Evolutionary conservation across 441 rosid genomes (phyloP), one percentile per base, ranked within the genome.

Genomic region (Viola pubescens): DNA sequence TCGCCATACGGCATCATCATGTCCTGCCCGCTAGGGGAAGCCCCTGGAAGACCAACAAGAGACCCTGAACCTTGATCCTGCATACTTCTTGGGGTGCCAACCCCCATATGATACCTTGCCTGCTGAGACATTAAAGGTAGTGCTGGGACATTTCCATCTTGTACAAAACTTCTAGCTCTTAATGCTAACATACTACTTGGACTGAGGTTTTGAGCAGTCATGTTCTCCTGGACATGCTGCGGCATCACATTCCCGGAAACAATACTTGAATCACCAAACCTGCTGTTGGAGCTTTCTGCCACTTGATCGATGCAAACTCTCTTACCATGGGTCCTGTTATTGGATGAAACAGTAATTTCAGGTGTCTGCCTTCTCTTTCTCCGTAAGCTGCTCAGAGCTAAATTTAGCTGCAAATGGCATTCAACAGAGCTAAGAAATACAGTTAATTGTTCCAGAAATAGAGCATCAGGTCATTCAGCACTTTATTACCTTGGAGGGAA

Each of bases 341-440:
- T 81, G 56, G 90, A 77, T 56, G 82, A 73, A 55, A 79, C 88
- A 37, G 86, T 70, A 50, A 82, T 75, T 71, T 86, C 96, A 38
- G 82, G 72, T 68, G 75, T 75, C 78, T 83, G 80, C 72, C 88
- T 83, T 77, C 97, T 82, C 80, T 84, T 94, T 70, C 74, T 83
- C 63, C 88, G 79, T 66, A 81, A 60, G 68, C 79, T 73, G 66
- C 78, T 80, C 64, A 82, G 70, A 61, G 76, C 78, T 66, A 90
- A 77, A 69, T 88, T 70, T 53, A 94, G 97, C 99, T 94, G 82
- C 74, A 75, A 58, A 71, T 39, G 60, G 64, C 54, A 57, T 59
- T 52, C 62, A 61, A 12, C 63, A 58, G 4, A 59, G 70, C 73
- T 65, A 54, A 62, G 52, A 68, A 60, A 62, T 48, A 48, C 34